Conservation (phyloP, 805 yeast genomes). For the Cyberlindnera subsufficiens region DNA sequence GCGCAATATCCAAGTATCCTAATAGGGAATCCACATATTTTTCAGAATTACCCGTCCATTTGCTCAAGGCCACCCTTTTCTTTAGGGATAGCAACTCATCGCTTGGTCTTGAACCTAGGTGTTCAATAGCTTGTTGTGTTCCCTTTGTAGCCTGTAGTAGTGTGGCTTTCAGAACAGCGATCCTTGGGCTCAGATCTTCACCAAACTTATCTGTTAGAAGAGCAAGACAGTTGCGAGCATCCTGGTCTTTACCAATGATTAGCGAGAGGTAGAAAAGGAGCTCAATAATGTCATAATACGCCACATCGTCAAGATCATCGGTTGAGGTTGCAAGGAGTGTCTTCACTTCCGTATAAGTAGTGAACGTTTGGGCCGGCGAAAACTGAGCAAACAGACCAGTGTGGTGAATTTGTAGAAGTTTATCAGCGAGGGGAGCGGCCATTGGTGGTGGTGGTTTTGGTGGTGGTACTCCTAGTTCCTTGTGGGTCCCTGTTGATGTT, state of each 20-base stretch:
- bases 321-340: constrained; percentile 20
- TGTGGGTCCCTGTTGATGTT: no score
- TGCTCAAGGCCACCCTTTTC: constrained; percentile 19
- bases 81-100: constrained; percentile 19
- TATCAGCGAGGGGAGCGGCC: background rate
- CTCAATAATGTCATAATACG: constrained; percentile 58
- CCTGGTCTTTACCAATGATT: constrained; percentile 56
- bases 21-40: constrained; percentile 52
- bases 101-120: constrained; percentile 25
- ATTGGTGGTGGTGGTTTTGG: no score
- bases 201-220: constrained; percentile 63
- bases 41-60: constrained; percentile 4
- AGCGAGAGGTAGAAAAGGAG: constrained; percentile 65
- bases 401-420: constrained; percentile 41
- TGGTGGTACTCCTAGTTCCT: no score
- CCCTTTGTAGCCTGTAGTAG: constrained; percentile 52
- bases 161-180: constrained; percentile 48
- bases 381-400: constrained; percentile 46
- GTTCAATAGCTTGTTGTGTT: constrained; percentile 29
- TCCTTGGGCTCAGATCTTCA: constrained; percentile 47
- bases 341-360: constrained; percentile 34
- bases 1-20: constrained; percentile 53
- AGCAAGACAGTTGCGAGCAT: constrained; percentile 64
- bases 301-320: constrained; percentile 25
- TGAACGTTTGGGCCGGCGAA: constrained; percentile 35